These are phyloP conservation scores for Melocanna baccifera DNA, from an alignment of 176 grass and related monocot species.

Conservation along the genomic window DNA sequence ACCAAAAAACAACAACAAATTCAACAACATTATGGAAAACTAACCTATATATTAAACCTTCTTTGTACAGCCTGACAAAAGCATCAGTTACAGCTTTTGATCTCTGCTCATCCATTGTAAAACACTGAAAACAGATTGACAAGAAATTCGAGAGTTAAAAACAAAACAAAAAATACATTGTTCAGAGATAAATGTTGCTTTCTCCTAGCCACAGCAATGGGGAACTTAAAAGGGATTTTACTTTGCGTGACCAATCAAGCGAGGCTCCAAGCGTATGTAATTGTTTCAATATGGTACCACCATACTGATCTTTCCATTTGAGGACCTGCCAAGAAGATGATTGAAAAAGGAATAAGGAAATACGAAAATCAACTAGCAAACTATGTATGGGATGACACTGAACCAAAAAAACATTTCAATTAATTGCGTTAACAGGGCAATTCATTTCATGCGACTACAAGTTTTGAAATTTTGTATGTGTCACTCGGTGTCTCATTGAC, in stretches of 20 bases:
- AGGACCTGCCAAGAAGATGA: conserved; percentile 55
- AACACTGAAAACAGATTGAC: conserved; percentile 58
- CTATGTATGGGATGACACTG: no score
- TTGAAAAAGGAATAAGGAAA: conserved; percentile 28
- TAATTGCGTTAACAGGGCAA: no score
- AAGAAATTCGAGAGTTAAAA: neutral
- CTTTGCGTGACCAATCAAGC: conserved; percentile 89
- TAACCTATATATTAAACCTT: conserved; percentile 86
- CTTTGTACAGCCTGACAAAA: conserved; percentile 80
- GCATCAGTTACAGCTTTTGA: conserved; percentile 87
- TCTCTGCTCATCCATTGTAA: conserved; percentile 89
- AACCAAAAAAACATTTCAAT: neutral
- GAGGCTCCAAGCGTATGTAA: conserved; percentile 80
- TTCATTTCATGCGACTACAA: no score
- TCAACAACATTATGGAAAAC: neutral
- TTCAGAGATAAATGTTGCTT: neutral
- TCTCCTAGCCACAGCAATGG: neutral
- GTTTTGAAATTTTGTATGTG: no score
- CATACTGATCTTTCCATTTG: conserved; percentile 91
- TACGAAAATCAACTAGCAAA: no score
- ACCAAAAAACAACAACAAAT: no score
- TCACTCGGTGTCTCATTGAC: no score
- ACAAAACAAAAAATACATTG: neutral
- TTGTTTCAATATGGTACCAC: conserved; percentile 80
- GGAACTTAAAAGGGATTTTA: conserved; percentile 24